These are phyloP conservation scores for Coffea humblotiana DNA, from an alignment of 305 asterid genomes.

Conservation along the genomic window DNA sequence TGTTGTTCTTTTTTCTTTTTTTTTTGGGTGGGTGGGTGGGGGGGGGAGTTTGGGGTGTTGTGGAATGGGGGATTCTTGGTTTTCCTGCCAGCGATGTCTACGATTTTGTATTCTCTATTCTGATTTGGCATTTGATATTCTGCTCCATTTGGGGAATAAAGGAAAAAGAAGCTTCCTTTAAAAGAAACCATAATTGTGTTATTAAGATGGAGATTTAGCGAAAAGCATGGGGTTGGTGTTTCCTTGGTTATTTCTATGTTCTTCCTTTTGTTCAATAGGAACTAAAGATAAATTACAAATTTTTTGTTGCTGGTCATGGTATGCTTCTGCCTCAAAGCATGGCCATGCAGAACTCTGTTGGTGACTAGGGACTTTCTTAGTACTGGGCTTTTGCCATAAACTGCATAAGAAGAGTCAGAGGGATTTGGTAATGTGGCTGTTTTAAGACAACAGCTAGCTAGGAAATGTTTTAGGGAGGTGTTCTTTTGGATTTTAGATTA, in stretches of 20 bases:
- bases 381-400: background rate
- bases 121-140: too few species aligned
- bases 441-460: background rate
- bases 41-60: background rate
- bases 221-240: background rate
- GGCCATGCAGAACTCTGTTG: background rate
- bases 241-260: background rate
- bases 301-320: background rate
- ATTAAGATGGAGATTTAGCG: background rate
- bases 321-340: background rate
- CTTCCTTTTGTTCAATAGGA: background rate
- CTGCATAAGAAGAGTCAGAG: background rate
- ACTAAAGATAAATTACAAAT: background rate
- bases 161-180: background rate
- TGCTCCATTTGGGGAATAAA: background rate
- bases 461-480: background rate
- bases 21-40: background rate
- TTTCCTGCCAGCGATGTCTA: too few species aligned
- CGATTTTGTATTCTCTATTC: too few species aligned
- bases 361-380: background rate
- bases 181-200: background rate
- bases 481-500: background rate
- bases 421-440: background rate
- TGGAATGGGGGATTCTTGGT: too few species aligned
- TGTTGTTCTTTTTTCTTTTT: background rate